Conservation (phyloP, 2,329 filamentous ascomycete genomes). For the Calonectria pseudoturangicola region DNA sequence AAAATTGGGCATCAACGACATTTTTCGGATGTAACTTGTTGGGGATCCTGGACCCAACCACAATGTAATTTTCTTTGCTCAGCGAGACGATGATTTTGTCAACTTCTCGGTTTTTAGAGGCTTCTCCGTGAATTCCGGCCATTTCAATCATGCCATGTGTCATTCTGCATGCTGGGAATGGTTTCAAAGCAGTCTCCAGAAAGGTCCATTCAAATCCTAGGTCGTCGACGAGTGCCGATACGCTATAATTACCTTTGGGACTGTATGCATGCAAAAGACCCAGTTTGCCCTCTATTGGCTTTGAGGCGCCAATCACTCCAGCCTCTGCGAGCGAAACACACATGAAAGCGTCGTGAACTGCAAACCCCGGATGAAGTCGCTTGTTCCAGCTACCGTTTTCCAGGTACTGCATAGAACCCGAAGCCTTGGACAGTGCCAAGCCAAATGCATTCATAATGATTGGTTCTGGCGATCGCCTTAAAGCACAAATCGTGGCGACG, state of each 20-base stretch:
- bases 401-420: constrained; percentile 36
- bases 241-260: neutral
- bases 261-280: constrained; percentile 29
- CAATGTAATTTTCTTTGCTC: constrained; percentile 13
- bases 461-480: neutral
- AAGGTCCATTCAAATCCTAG: constrained; percentile 30
- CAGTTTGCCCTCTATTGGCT: constrained; percentile 32
- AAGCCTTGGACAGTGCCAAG: constrained; percentile 28
- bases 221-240: neutral
- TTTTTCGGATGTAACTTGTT: constrained; percentile 39
- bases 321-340: constrained; percentile 30
- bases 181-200: constrained; percentile 30
- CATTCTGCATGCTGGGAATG: constrained; percentile 34
- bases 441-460: constrained; percentile 28
- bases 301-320: constrained; percentile 24
- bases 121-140: neutral
- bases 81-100: constrained; percentile 22
- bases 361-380: constrained; percentile 28
- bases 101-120: constrained; percentile 9
- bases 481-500: constrained; percentile 13
- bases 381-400: constrained; percentile 40
- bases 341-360: constrained; percentile 31
- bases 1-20: constrained; percentile 36
- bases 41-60: constrained; percentile 5
- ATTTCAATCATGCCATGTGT: constrained; percentile 32